phyloP scores from a whole-genome alignment of 2,329 filamentous ascomycete genomes.

The Zopfia rhizophila region DNA sequence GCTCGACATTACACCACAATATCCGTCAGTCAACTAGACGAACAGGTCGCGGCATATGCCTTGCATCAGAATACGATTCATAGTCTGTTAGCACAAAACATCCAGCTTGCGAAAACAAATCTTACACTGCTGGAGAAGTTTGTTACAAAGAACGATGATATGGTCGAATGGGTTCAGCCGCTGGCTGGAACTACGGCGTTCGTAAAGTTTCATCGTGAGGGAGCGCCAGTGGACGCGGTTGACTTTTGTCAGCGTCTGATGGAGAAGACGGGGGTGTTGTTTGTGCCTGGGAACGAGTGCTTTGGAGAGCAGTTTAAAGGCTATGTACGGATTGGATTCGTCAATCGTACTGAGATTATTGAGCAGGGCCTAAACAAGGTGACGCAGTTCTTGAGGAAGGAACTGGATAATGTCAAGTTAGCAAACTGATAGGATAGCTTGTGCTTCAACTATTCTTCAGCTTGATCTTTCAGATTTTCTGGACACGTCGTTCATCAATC shows the following conservation, averaged over 20 bases:
- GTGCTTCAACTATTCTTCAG: too few species aligned
- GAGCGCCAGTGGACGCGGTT: conserved; percentile 74
- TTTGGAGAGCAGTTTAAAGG: conserved; percentile 79
- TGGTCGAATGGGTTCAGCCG: conserved; percentile 77
- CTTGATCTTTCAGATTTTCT: too few species aligned
- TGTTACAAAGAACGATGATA: conserved; percentile 70
- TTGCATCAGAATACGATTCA: conserved; percentile 73
- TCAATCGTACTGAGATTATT: conserved; percentile 75
- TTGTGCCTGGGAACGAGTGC: conserved; percentile 77
- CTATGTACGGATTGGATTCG: conserved; percentile 81
- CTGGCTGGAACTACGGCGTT: conserved; percentile 84
- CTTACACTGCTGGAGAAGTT: conserved; percentile 73
- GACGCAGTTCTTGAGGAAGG: conserved; percentile 65
- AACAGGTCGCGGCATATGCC: conserved; percentile 80
- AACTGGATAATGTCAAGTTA: conserved; percentile 62
- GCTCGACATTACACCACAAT: conserved; percentile 88
- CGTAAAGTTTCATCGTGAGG: conserved; percentile 72
- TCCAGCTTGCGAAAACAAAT: conserved; percentile 74
- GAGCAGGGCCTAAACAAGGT: conserved; percentile 70
- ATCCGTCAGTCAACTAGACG: conserved; percentile 83
- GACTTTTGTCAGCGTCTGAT: conserved; percentile 75
- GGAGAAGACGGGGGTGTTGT: conserved; percentile 75
- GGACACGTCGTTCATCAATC: too few species aligned
- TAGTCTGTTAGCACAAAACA: conserved; percentile 70
- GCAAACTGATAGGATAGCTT: conserved; percentile 33